A percentile compares a stretch with the other conserved stretches of the same genome.
phyloP scores from a whole-genome alignment of 495 filamentous ascomycete species.

The Cairneyella variabilis region DNA sequence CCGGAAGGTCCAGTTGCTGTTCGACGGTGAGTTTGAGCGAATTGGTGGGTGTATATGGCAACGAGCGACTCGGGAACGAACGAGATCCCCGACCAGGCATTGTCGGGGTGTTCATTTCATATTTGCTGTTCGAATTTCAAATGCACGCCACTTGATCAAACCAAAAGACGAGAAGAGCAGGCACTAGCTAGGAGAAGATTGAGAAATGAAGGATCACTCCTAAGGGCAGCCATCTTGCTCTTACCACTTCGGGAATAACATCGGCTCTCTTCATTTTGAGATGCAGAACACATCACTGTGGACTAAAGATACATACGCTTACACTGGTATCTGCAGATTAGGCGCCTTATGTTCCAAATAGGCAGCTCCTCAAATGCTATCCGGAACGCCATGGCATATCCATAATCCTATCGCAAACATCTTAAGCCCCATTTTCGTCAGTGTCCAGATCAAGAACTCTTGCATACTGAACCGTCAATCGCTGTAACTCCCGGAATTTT shows the following conservation, averaged over 20 bases:
- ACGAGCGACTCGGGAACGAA: constrained; percentile 14
- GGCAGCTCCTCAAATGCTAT: constrained; percentile 11
- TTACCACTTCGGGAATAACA: too few species aligned
- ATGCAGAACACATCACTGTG: too few species aligned
- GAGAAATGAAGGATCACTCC: too few species aligned
- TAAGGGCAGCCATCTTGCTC: too few species aligned
- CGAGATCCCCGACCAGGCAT: constrained; percentile 23
- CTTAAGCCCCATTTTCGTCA: constrained; percentile 24
- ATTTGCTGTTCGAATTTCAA: background rate
- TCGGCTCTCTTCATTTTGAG: too few species aligned
- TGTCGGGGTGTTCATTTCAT: constrained; percentile 4
- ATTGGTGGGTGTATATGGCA: constrained; percentile 20
- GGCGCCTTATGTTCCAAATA: constrained; percentile 1
- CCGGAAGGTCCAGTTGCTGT: constrained; percentile 26
- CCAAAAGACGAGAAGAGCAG: too few species aligned
- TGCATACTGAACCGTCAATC: constrained; percentile 87
- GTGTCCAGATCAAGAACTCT: constrained; percentile 61
- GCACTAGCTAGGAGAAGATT: background rate
- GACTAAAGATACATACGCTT: background rate
- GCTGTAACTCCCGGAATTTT: constrained; percentile 88
- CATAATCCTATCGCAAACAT: background rate
- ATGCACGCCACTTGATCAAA: too few species aligned
- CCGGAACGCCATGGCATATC: constrained; percentile 20
- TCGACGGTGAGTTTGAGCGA: constrained; percentile 23
- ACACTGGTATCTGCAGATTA: constrained; percentile 3